phyloP scores from a whole-genome alignment of 768 basidiomycete genomes.

The Hericium coralloides region DNA sequence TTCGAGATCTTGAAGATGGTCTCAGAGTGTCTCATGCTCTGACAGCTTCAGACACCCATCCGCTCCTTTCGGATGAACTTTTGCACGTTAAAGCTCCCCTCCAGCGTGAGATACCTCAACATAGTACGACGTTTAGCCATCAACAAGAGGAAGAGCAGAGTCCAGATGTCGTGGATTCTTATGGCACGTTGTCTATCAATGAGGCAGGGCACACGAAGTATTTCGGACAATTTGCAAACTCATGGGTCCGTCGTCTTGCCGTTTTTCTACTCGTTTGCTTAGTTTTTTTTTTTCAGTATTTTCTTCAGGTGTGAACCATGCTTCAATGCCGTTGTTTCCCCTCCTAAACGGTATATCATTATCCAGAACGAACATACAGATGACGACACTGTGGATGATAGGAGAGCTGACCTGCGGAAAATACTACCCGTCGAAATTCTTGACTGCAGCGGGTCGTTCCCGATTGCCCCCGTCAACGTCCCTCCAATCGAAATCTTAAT shows the following conservation, averaged over 20 bases:
- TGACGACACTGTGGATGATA: conserved; percentile 42
- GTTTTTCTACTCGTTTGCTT: conserved; percentile 10
- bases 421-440: conserved; percentile 58
- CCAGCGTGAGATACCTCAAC: conserved; percentile 42
- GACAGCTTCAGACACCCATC: conserved; percentile 51
- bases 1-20: conserved; percentile 70
- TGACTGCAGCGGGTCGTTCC: conserved; percentile 54
- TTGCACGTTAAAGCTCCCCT: conserved; percentile 69
- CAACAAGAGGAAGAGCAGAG: conserved; percentile 49
- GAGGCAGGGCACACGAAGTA: conserved; percentile 68
- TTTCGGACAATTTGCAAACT: conserved; percentile 68
- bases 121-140: conserved; percentile 28
- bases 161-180: conserved; percentile 68
- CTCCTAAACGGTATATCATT: conserved; percentile 5
- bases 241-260: conserved; percentile 44
- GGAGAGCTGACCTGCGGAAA: conserved; percentile 38
- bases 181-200: conserved; percentile 70
- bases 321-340: neutral
- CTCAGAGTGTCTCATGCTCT: conserved; percentile 51
- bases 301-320: conserved; percentile 48
- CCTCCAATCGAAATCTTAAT: conserved; percentile 27
- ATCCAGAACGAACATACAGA: conserved; percentile 55
- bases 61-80: conserved; percentile 63
- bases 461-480: conserved; percentile 38
- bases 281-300: conserved; percentile 39